Evolutionary conservation across 2,329 filamentous ascomycete genomes (phyloP), one percentile per base, ranked within the genome.

Genomic region (Microsporum ferrugineum): DNA sequence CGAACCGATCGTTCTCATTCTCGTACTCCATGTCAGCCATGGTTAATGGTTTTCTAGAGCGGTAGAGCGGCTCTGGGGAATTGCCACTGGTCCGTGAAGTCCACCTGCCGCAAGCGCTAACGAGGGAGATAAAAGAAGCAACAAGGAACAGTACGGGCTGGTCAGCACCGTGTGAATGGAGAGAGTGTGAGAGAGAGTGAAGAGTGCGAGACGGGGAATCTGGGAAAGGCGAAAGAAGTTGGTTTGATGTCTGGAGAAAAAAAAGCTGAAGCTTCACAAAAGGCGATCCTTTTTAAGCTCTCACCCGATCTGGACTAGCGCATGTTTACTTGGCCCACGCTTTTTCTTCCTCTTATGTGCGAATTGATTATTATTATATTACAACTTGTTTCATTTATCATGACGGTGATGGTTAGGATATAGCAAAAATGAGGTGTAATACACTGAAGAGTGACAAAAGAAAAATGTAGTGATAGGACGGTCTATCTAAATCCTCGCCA

Each of bases 1-100:
- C 84, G 73, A 86, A 88, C 69, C 79, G 79, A 75, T 82, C 82
- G 72, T 81, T 80, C 65, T 86, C 84, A 69, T 80, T 81, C 71
- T 87, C 84, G 77, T 85, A 87, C 68, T 88, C 84, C 77, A 84
- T 82, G 34, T 43, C 49, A 27, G 49, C 49, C 49, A 53, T 53
- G 49, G 27, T 34, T 53, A n/a, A 10, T 31, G 39, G 17, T 17
- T 33, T 14, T 53, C 31, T 10, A 53, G 49, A 33, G 10, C 14
- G 39, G n/a, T n/a, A 23, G 17, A 53, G 49, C 43, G 43, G 43
- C 43, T 53, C 27, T 51, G 27, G 45, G 27, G 27, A 34, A 27
- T 53, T 47, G 43, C 43, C 43, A 53, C 49, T 33, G 23, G 33
- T 31, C 14, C n/a, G 49, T 53, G 27, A 27, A 33, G 31, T 34